These are phyloP conservation scores for Serendipita sp. DNA, from an alignment of 768 basidiomycete genomes.

Conservation along the genomic window DNA sequence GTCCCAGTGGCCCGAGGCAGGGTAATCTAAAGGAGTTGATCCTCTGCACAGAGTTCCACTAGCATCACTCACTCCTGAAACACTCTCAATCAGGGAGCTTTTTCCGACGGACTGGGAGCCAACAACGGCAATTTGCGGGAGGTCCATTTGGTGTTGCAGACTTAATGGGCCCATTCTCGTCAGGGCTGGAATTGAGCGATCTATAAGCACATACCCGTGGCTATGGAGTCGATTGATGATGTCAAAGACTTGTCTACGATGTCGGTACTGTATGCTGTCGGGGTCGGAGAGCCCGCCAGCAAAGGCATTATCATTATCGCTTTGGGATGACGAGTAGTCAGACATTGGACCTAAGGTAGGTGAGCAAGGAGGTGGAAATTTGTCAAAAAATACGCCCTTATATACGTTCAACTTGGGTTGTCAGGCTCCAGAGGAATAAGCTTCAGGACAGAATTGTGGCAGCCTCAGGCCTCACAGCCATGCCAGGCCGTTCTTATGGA, in stretches of 20 bases:
- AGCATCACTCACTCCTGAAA: constrained; percentile 36
- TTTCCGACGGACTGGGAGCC: constrained; percentile 63
- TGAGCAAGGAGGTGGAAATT: no score
- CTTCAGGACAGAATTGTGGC: no score
- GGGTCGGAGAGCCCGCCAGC: not conserved
- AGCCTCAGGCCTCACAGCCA: no score
- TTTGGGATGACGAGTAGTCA: not conserved
- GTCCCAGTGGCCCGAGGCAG: not conserved
- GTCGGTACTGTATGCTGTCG: not conserved
- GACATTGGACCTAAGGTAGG: not conserved
- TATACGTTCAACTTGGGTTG: no score
- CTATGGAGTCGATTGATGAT: not conserved
- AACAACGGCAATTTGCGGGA: constrained; percentile 59
- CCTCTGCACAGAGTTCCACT: constrained; percentile 20
- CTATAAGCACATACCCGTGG: not conserved
- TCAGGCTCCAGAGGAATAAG: no score
- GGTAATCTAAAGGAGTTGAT: not conserved
- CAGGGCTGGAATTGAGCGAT: not conserved
- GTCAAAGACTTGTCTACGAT: not conserved
- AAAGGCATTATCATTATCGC: not conserved
- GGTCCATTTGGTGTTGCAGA: constrained; percentile 25
- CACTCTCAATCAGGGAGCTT: constrained; percentile 61
- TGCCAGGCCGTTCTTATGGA: no score
- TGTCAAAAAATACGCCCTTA: no score
- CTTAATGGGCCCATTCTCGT: not conserved